Base-by-base conservation (phyloP, 352 stramenopile genomes). In the Pythium monospermum region DNA sequence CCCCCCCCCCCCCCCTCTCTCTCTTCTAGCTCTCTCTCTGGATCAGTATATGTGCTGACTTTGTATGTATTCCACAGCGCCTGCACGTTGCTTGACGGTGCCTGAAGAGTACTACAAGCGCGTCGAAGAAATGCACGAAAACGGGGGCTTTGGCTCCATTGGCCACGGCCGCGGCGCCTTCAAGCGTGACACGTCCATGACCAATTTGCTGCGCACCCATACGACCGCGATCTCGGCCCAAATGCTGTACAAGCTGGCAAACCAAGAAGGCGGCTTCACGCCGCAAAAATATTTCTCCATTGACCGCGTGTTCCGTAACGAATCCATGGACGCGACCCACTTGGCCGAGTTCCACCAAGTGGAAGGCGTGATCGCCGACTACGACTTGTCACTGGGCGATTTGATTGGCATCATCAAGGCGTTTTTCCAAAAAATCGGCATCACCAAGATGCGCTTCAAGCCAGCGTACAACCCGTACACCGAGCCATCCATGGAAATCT, bases 381-480 rank as follows among this genome's bases (percentile, higher is more conserved):
- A 99, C 66, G 92, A 99, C 71, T 73, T 99, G 30, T 97, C 83
- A 47, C 80, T 99, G 11, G 97, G 96, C 51, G 95, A 99, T 68
- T 83, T 99, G 53, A 99, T 99, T 63, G 96, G 97, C 49, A 96
- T 97, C 25, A 99, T 99, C 76, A 94, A 98, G 68, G 96, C 96
- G n/a, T 99, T 99, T 81, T 99, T 99, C 79, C 82, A 95, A 45
- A 98, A 98, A 69, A 98, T 98, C 31, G 91, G 91, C 43, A 98
- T 98, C 64, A 98, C 90, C 26, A 76, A 99, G 72, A 92, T 99
- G 66, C 95, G 96, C 70, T 99, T 99, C 88, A 99, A 99, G 82
- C 97, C 97, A 16, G 97, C 97, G 22, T 99, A 99, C 83, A 99
- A 99, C 73, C 97, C 97, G 28, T 99, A 99, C 85, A 99, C 97